Base-by-base conservation (phyloP, 352 stramenopile genomes). In the Pythium dissotocum region DNA sequence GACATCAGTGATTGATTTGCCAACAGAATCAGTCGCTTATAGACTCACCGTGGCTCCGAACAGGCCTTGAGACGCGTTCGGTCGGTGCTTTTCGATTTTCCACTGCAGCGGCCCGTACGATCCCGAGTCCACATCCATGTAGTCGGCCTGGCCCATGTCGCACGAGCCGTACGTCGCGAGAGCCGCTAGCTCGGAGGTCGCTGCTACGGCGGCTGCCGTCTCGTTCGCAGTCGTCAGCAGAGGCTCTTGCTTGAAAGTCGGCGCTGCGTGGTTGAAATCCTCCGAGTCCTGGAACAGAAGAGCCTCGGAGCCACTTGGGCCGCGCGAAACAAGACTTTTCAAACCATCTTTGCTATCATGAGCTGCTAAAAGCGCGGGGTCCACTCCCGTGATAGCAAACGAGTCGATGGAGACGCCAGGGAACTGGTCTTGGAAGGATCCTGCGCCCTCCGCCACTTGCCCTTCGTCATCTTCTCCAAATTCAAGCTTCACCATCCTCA, bases 321-420 rank as follows among this genome's bases (percentile, higher is more conserved):
- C 53, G 18, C 46, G 16, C n/a, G 65, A 44, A 33, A 40, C 65
- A 70, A 57, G 46, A 58, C 63, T 61, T 70, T 70, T 70, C 60
- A 65, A 69, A 46, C 44, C 63, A 69, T 69, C 63, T 69, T 69
- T 67, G 38, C 51, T 60, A 67, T 63, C 66, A 53, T 67, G 46
- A 52, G 28, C 60, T 69, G 46, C 54, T 65, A 65, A 40, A 65
- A 46, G 49, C 58, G 51, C 30, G 51, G 38, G 55, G 1, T 57
- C 67, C 8, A 68, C 46, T 14, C 46, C 42, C 8, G 52, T 52
- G 18, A 65, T 51, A 1, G 44, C 38, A 32, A 73, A 73, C 46
- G 67, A 61, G 35, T 73, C 60, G 55, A 73, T 65, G 5, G 67
- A 61, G 9, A 65, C 40, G 8, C 46, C 30, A 8, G 60, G 46